Conservation (phyloP, 208 protist genomes). For the Tritrichomonas musculus region DNA sequence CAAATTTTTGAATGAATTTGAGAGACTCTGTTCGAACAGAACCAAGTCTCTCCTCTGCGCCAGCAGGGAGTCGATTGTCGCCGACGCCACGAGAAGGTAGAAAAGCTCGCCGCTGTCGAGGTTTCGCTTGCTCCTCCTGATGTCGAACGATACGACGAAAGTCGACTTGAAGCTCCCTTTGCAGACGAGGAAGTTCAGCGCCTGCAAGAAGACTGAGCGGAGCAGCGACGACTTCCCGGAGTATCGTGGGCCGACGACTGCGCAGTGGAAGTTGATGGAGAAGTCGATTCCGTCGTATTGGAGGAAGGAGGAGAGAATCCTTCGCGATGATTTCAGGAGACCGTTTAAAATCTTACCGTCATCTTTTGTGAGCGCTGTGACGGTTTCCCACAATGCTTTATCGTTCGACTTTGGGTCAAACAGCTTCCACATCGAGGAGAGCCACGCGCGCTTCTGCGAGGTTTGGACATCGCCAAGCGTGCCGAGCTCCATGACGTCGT, state of each 20-base stretch:
- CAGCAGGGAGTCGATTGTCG: background rate
- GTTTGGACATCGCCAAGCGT: background rate
- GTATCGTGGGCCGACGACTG: background rate
- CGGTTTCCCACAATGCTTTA: background rate
- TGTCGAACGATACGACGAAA: background rate
- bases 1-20: background rate
- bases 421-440: background rate
- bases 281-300: background rate
- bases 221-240: background rate
- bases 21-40: background rate
- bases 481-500: too few relatives aligned
- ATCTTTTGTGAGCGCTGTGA: background rate
- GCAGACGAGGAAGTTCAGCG: background rate
- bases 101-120: background rate
- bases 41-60: background rate
- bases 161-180: background rate
- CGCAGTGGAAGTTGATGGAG: background rate
- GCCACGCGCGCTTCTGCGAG: background rate
- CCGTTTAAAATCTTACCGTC: background rate
- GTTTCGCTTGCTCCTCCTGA: background rate
- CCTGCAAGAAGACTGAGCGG: background rate
- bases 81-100: background rate
- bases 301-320: background rate
- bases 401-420: background rate
- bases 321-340: background rate